Base-by-base conservation (phyloP, 1,284 basidiomycete genomes). In the Cryptococcus sp. region DNA sequence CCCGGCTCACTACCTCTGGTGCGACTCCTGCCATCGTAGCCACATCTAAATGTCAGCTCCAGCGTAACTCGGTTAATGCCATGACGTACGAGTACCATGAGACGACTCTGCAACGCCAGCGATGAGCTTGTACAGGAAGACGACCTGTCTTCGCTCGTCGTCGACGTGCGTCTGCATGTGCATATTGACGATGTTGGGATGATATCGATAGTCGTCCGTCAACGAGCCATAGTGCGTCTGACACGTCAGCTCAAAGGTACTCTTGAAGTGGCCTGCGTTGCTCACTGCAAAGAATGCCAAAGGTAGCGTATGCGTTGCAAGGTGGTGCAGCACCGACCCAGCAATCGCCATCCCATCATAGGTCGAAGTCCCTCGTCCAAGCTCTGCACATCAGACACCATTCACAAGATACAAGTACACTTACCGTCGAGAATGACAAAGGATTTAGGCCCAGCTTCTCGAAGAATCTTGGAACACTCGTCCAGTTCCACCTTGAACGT, bases 401-500 rank as follows among this genome's bases (percentile, higher is more conserved):
- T 24, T 44, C 32, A 49, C 40, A 25, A 28, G 14, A 31, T 19
- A 47, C 32, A 32, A 25, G 11, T 14, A 45, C 4, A 65, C 80
- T 52, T 58, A 89, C 87, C 90, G 70, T 97, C 93, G n/a, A 97
- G 76, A 53, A 97, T 93, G 45, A 97, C 90, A 42, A 97, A 70
- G 0, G 92, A 94, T 54, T 81, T 86, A 0, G 92, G 89, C 2
- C 92, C 93, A 0, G 90, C 89, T 64, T 94, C 85, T 18, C 87
- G 81, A 32, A 94, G 76, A 59, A 94, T 92, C 72, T 92, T 93
- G 68, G 86, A 89, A 60, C 88, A 91, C 63, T 97, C 93, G 68
- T 95, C 92, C 46, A 97, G 77, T 67, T 97, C 93, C 18, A 97
- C 92, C 69, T 94, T 92, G 80, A 95, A 97, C 0, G 91, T 94